These are phyloP conservation scores for Amniculicola lignicola DNA, from an alignment of 495 filamentous ascomycete species.

Conservation along the genomic window DNA sequence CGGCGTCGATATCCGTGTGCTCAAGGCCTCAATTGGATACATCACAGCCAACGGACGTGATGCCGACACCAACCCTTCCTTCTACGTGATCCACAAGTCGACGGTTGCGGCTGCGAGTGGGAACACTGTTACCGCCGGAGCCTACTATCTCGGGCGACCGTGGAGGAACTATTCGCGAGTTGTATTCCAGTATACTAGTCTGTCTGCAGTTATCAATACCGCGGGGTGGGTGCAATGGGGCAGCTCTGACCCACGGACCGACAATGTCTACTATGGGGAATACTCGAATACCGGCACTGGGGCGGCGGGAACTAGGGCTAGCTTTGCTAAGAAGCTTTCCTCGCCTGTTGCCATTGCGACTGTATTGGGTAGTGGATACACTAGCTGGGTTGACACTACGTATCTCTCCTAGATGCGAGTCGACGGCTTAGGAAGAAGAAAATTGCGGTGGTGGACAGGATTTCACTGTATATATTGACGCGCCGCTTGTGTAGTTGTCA, in stretches of 20 bases:
- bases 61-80: conserved; percentile 43
- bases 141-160: conserved; percentile 63
- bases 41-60: conserved; percentile 57
- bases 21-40: conserved; percentile 46
- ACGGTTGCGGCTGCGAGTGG: conserved; percentile 48
- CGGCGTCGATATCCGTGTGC: conserved; percentile 53
- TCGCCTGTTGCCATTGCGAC: conserved; percentile 46
- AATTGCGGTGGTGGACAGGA: no score
- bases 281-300: conserved; percentile 60
- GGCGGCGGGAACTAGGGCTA: conserved; percentile 55
- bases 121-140: conserved; percentile 48
- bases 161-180: conserved; percentile 62
- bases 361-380: conserved; percentile 53
- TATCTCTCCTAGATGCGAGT: conserved; percentile 22
- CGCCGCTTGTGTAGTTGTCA: no score
- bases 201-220: conserved; percentile 57
- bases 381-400: conserved; percentile 9
- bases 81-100: conserved; percentile 61
- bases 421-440: no score
- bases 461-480: no score
- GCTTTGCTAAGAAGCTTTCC: conserved; percentile 51
- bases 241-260: conserved; percentile 47
- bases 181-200: conserved; percentile 56
- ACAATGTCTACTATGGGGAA: conserved; percentile 56
- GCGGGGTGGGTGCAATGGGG: conserved; percentile 64